Conservation (phyloP, 306 rosid species). For the Sphenostylis stenocarpa region DNA sequence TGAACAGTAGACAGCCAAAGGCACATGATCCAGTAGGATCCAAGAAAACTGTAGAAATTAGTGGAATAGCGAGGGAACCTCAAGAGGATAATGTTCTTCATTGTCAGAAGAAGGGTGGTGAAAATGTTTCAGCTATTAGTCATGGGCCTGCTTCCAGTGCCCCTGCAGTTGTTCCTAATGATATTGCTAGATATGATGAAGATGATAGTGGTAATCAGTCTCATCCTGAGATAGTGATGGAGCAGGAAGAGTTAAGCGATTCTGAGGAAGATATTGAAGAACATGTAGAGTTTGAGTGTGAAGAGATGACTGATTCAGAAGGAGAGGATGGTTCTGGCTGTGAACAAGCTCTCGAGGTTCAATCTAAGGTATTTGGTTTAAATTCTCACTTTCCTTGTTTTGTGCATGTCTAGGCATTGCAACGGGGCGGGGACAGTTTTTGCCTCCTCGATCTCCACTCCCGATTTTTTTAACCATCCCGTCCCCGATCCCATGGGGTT, state of each 20-base stretch:
- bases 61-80: constrained; percentile 33
- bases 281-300: constrained; percentile 92
- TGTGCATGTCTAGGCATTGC: neutral
- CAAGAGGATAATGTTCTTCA: constrained; percentile 32
- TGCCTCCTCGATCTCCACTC: no score
- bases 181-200: constrained; percentile 40
- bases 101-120: constrained; percentile 43
- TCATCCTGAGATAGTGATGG: constrained; percentile 90
- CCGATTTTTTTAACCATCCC: no score
- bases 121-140: constrained; percentile 37
- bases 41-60: constrained; percentile 28
- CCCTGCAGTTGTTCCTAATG: constrained; percentile 37
- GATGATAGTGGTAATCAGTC: constrained; percentile 68
- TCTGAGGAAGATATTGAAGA: constrained; percentile 93
- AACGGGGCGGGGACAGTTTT: no score
- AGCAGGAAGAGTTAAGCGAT: constrained; percentile 92
- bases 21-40: constrained; percentile 41
- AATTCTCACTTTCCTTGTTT: constrained; percentile 10
- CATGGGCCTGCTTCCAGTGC: constrained; percentile 43
- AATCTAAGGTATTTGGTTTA: constrained; percentile 55
- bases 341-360: constrained; percentile 53
- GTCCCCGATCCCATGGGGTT: no score
- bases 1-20: constrained; percentile 39
- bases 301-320: constrained; percentile 96
- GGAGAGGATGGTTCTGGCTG: constrained; percentile 85